phyloP scores from a whole-genome alignment of 352 stramenopile genomes.

The Phytophthora quininea region DNA sequence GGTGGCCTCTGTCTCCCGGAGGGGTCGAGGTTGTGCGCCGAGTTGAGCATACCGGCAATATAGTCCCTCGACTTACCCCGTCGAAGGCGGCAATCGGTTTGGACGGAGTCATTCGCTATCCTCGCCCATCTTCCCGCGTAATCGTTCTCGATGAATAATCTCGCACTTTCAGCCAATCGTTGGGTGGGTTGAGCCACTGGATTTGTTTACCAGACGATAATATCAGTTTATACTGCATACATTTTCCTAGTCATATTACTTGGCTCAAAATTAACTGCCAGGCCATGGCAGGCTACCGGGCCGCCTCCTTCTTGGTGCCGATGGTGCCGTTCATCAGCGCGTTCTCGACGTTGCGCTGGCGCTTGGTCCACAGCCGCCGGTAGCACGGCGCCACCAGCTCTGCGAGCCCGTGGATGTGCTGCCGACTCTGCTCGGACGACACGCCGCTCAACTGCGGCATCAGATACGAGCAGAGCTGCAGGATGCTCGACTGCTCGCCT shows the following conservation, averaged over 20 bases:
- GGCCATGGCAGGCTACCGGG: constrained; percentile 1
- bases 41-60: no score
- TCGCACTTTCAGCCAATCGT: no score
- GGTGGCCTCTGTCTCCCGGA: no score
- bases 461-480: constrained; percentile 65
- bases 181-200: no score
- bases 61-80: no score
- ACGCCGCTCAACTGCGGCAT: constrained; percentile 39
- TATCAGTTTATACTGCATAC: constrained; percentile 8
- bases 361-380: constrained; percentile 49
- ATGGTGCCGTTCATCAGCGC: constrained; percentile 55
- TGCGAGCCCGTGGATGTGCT: constrained; percentile 52
- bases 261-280: constrained; percentile 28
- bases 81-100: no score
- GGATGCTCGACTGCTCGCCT: constrained; percentile 47
- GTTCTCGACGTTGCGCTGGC: constrained; percentile 56
- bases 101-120: no score
- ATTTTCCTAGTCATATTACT: constrained; percentile 36
- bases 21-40: no score
- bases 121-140: no score
- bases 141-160: no score
- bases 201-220: no score
- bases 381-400: constrained; percentile 53
- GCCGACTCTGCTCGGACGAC: constrained; percentile 40
- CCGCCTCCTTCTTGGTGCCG: constrained; percentile 27